Conservation (phyloP, 192 early-diverging fungal species). For the Coemansia sp. region DNA sequence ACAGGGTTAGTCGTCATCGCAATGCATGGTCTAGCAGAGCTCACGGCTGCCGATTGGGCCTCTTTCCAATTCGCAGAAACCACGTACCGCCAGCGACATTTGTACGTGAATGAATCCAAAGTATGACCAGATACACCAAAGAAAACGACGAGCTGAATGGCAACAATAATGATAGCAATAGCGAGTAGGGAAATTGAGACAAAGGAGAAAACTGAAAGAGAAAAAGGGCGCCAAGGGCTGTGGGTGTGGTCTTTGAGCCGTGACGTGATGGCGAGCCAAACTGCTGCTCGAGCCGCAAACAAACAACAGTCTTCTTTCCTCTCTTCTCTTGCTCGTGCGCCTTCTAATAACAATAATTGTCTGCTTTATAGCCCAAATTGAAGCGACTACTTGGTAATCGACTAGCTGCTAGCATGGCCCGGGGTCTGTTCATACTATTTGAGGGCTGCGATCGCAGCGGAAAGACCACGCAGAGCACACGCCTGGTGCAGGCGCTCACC, state of each 20-base stretch:
- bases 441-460: constrained; percentile 95
- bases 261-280: constrained; percentile 2
- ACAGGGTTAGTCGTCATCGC: background rate
- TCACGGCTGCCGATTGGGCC: background rate
- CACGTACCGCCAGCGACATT: constrained; percentile 52
- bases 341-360: background rate
- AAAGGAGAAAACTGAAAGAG: background rate
- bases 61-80: background rate
- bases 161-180: constrained; percentile 2
- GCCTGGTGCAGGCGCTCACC: constrained; percentile 61
- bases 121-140: background rate
- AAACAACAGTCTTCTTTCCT: background rate
- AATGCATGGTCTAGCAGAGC: background rate
- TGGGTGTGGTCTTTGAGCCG: background rate
- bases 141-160: background rate
- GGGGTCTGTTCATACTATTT: constrained; percentile 87
- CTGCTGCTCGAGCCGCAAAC: too few species aligned
- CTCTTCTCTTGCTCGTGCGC: background rate
- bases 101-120: background rate
- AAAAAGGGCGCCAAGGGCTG: background rate
- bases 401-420: constrained; percentile 31
- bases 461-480: constrained; percentile 84
- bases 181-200: background rate
- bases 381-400: constrained; percentile 8
- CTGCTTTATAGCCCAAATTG: background rate